phyloP scores from a whole-genome alignment of 192 early-diverging fungal species.

The Coemansia sp. region DNA sequence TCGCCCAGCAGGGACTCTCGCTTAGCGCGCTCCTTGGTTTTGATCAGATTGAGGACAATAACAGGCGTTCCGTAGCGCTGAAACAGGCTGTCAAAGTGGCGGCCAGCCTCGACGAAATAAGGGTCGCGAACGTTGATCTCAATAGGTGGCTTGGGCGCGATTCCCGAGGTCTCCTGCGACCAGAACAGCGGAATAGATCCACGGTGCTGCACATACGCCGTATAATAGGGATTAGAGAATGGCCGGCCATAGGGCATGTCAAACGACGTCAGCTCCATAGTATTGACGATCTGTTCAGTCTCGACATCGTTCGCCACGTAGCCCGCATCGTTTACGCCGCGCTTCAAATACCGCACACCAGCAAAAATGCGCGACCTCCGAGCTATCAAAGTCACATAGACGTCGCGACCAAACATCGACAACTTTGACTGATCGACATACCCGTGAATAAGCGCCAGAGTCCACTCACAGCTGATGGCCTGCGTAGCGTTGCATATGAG shows the following conservation, averaged over 20 bases:
- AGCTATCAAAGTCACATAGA: slow-evolving; percentile 92
- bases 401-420: slow-evolving; percentile 85
- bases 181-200: slow-evolving; percentile 96
- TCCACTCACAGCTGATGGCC: slow-evolving; percentile 42
- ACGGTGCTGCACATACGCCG: slow-evolving; percentile 95
- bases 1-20: slow-evolving; percentile 84
- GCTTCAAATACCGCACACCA: slow-evolving; percentile 92
- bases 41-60: slow-evolving; percentile 94
- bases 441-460: slow-evolving; percentile 74
- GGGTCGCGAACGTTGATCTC: slow-evolving; percentile 87
- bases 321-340: slow-evolving; percentile 92
- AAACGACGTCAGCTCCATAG: slow-evolving; percentile 88
- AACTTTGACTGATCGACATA: slow-evolving; percentile 98
- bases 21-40: slow-evolving; percentile 86
- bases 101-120: slow-evolving; percentile 85
- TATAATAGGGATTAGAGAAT: slow-evolving; percentile 70
- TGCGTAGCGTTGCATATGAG: slow-evolving; percentile 57
- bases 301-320: slow-evolving; percentile 99
- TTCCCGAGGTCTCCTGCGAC: slow-evolving; percentile 89
- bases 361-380: slow-evolving; percentile 92
- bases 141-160: slow-evolving; percentile 95
- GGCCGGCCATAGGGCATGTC: slow-evolving; percentile 57
- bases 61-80: slow-evolving; percentile 86
- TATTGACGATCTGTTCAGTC: slow-evolving; percentile 95
- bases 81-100: slow-evolving; percentile 94